A percentile compares a stretch with the other conserved stretches of the same genome.
These are phyloP conservation scores for Didymella sp. DNA, from an alignment of 2,329 filamentous ascomycete species.

Conservation along the genomic window DNA sequence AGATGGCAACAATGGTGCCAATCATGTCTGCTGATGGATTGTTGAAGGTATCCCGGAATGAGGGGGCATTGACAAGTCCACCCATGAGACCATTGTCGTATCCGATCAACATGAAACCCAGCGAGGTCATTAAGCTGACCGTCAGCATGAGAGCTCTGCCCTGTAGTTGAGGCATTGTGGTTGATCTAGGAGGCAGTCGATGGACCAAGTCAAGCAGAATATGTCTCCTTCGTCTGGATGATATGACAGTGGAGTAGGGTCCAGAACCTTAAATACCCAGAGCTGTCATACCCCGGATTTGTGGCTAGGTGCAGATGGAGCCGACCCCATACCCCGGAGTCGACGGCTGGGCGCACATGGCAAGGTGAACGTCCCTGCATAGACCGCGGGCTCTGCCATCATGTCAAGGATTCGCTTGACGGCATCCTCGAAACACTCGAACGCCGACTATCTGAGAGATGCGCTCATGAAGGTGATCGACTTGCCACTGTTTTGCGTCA, in stretches of 20 bases:
- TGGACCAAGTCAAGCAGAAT: background rate
- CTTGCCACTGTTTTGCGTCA: background rate
- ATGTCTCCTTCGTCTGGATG: conserved; percentile 2
- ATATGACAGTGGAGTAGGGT: background rate
- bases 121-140: conserved; percentile 26
- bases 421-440: background rate
- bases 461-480: conserved; percentile 1
- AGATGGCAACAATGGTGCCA: conserved; percentile 30
- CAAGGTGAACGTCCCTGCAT: conserved; percentile 1
- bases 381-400: conserved; percentile 9
- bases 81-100: conserved; percentile 75
- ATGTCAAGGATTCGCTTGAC: background rate
- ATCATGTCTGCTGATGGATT: conserved; percentile 27
- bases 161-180: conserved; percentile 26
- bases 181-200: background rate
- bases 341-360: conserved; percentile 8
- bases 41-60: conserved; percentile 55
- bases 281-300: conserved; percentile 9
- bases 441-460: background rate
- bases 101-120: conserved; percentile 51
- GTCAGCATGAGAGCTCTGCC: conserved; percentile 28
- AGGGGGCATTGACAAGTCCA: conserved; percentile 68
- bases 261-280: conserved; percentile 1
- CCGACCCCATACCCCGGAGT: conserved; percentile 13
- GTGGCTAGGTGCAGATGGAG: conserved; percentile 8